Percentiles rank a stretch among this genome's conserved stretches.
Evolutionary conservation across 768 basidiomycete genomes (phyloP).

Genomic region (Tylopilus intermedius): DNA sequence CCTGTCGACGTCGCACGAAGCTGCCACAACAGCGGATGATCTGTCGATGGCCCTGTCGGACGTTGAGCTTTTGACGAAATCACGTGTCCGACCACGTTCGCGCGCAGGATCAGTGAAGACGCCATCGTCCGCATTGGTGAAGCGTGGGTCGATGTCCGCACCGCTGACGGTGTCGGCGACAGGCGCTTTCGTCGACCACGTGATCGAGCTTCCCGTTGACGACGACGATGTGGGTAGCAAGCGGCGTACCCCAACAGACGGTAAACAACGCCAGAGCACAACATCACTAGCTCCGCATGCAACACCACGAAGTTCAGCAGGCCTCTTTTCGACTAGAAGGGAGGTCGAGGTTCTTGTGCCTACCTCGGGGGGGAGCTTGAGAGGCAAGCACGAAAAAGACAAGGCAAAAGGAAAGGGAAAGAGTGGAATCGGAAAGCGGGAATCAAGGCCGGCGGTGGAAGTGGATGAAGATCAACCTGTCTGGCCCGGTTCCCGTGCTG

Average conservation of each 20-base stretch:
- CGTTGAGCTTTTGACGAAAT: background rate
- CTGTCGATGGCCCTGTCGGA: background rate
- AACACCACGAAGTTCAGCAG: background rate
- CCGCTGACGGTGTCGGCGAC: background rate
- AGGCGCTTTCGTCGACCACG: constrained; percentile 17
- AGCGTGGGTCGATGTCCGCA: background rate
- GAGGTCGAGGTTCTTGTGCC: background rate
- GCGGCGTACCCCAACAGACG: background rate
- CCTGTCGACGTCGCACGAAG: background rate
- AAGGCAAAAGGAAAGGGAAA: background rate
- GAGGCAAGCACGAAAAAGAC: background rate
- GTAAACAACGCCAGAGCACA: background rate
- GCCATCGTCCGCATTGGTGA: background rate
- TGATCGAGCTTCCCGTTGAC: constrained; percentile 21
- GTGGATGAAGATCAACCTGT: background rate
- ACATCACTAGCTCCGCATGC: background rate
- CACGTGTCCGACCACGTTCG: background rate
- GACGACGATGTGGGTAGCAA: constrained; percentile 1
- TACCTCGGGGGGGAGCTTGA: background rate
- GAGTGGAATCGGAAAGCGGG: background rate
- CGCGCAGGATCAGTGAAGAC: constrained; percentile 11
- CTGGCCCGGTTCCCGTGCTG: background rate
- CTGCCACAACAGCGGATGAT: constrained; percentile 1
- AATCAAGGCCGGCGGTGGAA: background rate
- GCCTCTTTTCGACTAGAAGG: background rate